A percentile compares a stretch with the other conserved stretches of the same genome.
Conservation (phyloP, 805 yeast species). For the Henningerozyma blattae region DNA sequence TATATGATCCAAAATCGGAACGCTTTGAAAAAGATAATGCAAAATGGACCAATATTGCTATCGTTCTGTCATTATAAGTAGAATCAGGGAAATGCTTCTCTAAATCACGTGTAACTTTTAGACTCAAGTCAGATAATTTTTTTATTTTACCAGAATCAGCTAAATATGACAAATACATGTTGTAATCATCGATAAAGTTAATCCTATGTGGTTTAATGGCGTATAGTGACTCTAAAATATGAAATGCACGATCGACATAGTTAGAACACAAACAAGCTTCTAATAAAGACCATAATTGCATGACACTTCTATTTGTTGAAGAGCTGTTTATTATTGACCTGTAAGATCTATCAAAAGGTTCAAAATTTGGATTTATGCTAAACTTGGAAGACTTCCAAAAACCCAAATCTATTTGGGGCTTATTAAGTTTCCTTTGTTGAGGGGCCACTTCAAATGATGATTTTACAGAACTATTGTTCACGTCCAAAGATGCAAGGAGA, state of each 20-base stretch:
- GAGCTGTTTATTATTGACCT: constrained; percentile 7
- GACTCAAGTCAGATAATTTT: constrained; percentile 25
- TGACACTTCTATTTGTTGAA: constrained; percentile 37
- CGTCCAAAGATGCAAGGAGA: too few species aligned
- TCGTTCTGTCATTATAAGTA: constrained; percentile 42
- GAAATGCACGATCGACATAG: constrained; percentile 58
- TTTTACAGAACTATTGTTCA: too few species aligned
- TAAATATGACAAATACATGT: constrained; percentile 39
- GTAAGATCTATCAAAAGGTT: constrained; percentile 18
- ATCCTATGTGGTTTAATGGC: constrained; percentile 32
- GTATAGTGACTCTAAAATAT: constrained; percentile 51
- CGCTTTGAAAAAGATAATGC: constrained; percentile 15
- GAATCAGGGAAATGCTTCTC: constrained; percentile 26
- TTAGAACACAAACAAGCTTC: constrained; percentile 65
- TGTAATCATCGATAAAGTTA: constrained; percentile 53
- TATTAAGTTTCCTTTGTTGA: too few species aligned
- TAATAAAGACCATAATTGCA: constrained; percentile 60
- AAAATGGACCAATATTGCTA: constrained; percentile 46
- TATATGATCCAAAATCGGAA: constrained; percentile 1
- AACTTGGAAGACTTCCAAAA: constrained; percentile 6
- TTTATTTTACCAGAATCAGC: constrained; percentile 20
- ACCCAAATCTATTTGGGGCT: too few species aligned
- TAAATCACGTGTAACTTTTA: constrained; percentile 27
- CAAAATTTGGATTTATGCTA: constrained; percentile 6
- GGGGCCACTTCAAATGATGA: too few species aligned